A percentile compares a stretch with the other conserved stretches of the same genome.
phyloP scores from a whole-genome alignment of 345 rosid genomes.

The Geranium brycei region DNA sequence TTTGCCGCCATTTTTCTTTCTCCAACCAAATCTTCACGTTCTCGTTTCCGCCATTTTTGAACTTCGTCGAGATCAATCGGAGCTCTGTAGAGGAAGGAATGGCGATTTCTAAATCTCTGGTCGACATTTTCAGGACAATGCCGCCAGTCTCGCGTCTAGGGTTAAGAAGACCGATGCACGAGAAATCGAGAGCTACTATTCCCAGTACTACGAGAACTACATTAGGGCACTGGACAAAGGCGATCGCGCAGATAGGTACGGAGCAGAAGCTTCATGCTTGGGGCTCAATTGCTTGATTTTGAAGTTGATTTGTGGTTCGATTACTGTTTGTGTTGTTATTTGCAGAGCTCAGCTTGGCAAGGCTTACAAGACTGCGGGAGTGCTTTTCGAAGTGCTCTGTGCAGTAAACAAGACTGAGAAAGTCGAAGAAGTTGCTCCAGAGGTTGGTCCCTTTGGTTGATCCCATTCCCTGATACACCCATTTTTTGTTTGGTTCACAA shows the following conservation, averaged over 20 bases:
- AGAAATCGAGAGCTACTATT: conserved; percentile 89
- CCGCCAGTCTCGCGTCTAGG: conserved; percentile 89
- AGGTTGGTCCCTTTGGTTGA: conserved; percentile 27
- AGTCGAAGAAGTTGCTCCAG: conserved; percentile 99
- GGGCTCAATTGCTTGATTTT: neutral
- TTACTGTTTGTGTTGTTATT: conserved; percentile 1
- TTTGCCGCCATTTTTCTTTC: no score
- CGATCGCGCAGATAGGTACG: conserved; percentile 89
- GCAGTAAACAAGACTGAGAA: conserved; percentile 96
- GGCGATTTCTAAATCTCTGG: neutral
- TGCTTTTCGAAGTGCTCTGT: conserved; percentile 93
- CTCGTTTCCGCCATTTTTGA: neutral
- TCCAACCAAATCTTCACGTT: no score
- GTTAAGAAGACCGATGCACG: conserved; percentile 86
- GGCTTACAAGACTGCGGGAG: conserved; percentile 97
- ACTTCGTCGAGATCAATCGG: neutral
- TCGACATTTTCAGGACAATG: conserved; percentile 49
- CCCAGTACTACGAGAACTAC: conserved; percentile 83
- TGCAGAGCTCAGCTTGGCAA: conserved; percentile 96
- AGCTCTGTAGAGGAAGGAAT: no score
- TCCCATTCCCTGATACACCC: no score
- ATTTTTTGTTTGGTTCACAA: neutral
- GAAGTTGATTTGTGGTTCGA: neutral
- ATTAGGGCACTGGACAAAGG: conserved; percentile 88
- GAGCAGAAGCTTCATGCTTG: neutral